Conservation (phyloP, 192 early-diverging fungal species). For the Phycomyces blakesleeanus region DNA sequence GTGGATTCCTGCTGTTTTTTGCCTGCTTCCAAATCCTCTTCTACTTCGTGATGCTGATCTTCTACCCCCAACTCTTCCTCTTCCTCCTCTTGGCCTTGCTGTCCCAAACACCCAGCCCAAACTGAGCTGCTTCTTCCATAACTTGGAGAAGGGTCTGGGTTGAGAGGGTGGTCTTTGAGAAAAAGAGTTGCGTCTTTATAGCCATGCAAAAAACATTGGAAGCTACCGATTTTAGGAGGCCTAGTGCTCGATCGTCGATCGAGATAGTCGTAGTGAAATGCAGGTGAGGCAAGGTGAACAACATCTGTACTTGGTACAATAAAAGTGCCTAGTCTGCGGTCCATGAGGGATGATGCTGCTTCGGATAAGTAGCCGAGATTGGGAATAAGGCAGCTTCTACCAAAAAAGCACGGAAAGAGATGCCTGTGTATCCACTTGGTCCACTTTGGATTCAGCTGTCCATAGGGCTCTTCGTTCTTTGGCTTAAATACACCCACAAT, state of each 20-base stretch:
- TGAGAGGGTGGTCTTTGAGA: constrained; percentile 63
- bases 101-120: constrained; percentile 23
- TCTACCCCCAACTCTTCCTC: neutral
- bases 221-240: constrained; percentile 77
- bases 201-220: constrained; percentile 79
- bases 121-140: neutral
- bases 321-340: constrained; percentile 62
- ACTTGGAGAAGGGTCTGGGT: constrained; percentile 8
- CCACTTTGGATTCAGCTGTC: constrained; percentile 78
- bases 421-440: constrained; percentile 89
- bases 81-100: neutral
- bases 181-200: constrained; percentile 84
- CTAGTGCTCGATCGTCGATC: constrained; percentile 40
- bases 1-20: neutral
- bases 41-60: neutral
- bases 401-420: constrained; percentile 86
- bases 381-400: constrained; percentile 79
- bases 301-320: constrained; percentile 85
- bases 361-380: constrained; percentile 89
- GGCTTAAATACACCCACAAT: constrained; percentile 91
- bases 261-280: constrained; percentile 79
- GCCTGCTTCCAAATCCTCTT: neutral
- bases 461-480: constrained; percentile 72
- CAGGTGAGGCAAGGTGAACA: constrained; percentile 60
- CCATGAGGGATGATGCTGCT: constrained; percentile 80